A percentile compares a stretch with the other conserved stretches of the same genome.
Evolutionary conservation across 345 rosid genomes (phyloP).

Genomic region (Eucalyptus melliodora): DNA sequence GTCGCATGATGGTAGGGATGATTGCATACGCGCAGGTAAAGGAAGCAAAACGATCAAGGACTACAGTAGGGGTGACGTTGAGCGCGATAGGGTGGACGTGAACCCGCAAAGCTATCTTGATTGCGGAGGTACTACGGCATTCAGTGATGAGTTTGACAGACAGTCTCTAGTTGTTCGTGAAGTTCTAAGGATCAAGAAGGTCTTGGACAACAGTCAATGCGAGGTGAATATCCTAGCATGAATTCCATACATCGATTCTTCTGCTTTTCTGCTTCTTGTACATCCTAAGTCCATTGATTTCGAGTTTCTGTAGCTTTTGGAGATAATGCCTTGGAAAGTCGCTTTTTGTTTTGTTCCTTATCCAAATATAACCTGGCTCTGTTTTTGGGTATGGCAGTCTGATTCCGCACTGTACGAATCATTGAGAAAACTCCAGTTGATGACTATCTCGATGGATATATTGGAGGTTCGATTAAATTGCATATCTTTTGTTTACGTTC

Average conservation of each 20-base stretch:
- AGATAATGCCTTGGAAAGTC: background rate
- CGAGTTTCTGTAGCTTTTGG: background rate
- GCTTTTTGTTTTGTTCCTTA: background rate
- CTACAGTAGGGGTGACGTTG: constrained; percentile 9
- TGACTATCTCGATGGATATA: background rate
- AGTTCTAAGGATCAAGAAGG: background rate
- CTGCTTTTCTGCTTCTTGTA: background rate
- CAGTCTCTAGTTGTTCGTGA: background rate
- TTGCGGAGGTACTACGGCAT: background rate
- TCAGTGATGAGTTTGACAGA: background rate
- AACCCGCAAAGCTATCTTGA: constrained; percentile 20
- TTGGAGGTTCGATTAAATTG: background rate
- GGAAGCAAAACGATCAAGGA: constrained; percentile 38
- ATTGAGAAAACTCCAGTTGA: background rate
- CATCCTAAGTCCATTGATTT: background rate
- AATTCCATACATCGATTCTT: background rate
- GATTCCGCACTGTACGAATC: background rate
- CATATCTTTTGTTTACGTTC: background rate
- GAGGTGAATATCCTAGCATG: background rate
- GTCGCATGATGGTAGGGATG: background rate
- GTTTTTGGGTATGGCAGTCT: background rate
- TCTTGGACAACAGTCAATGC: background rate
- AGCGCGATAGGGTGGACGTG: constrained; percentile 6
- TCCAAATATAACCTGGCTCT: background rate
- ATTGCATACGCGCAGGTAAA: constrained; percentile 22